These are phyloP conservation scores for Phialophora verrucosa DNA, from an alignment of 2,329 filamentous ascomycete genomes.

Conservation along the genomic window DNA sequence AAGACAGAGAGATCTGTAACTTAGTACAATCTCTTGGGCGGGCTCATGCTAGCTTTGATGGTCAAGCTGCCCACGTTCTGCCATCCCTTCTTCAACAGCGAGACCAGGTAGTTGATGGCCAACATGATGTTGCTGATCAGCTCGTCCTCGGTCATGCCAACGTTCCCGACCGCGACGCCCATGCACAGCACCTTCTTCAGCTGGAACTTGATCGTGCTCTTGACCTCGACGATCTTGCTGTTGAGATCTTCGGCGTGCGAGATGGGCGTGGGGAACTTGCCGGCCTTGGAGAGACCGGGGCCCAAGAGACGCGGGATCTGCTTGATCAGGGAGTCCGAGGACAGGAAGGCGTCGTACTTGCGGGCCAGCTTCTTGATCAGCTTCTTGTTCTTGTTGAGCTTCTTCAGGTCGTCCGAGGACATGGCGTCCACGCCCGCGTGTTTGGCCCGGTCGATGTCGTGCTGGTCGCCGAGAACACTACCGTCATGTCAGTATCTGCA, in stretches of 20 bases:
- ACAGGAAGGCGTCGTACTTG: conserved; percentile 99
- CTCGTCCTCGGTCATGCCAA: conserved; percentile 95
- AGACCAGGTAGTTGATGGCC: conserved; percentile 99
- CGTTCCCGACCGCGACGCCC: conserved; percentile 98
- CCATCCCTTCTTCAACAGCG: conserved; percentile 99
- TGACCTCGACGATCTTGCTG: conserved; percentile 98
- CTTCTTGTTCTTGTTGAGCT: conserved; percentile 99
- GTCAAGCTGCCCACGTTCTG: conserved; percentile 99
- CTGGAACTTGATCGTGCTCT: conserved; percentile 99
- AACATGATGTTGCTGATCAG: conserved; percentile 99
- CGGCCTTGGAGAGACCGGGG: conserved; percentile 85
- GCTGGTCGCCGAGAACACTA: conserved; percentile 86
- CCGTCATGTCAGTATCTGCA: conserved; percentile 22
- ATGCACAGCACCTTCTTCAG: conserved; percentile 99
- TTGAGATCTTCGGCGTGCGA: conserved; percentile 93
- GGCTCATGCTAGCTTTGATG: conserved; percentile 99
- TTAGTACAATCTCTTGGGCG: conserved; percentile 97
- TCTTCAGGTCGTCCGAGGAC: conserved; percentile 98
- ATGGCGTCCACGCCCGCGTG: conserved; percentile 98
- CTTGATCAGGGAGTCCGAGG: conserved; percentile 98
- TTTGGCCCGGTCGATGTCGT: conserved; percentile 99
- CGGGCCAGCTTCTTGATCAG: conserved; percentile 99
- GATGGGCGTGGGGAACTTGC: conserved; percentile 99
- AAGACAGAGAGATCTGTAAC: conserved; percentile 38
- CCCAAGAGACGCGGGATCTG: conserved; percentile 99